Conservation (phyloP, 1,284 basidiomycete genomes). For the Boletus sp. region DNA sequence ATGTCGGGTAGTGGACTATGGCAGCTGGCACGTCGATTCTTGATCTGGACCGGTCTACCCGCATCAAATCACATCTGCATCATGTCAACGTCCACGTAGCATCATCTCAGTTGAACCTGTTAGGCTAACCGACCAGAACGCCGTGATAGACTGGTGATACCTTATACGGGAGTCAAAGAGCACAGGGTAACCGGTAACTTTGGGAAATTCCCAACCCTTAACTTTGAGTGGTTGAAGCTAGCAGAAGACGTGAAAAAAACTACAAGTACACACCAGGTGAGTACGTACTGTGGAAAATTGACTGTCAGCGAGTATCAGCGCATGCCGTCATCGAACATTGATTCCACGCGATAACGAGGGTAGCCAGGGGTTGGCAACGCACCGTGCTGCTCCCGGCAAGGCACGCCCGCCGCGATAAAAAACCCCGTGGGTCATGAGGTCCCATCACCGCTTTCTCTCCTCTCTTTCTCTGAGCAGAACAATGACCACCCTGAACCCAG, state of each 20-base stretch:
- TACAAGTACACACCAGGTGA: too few species aligned
- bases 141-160: conserved; percentile 3
- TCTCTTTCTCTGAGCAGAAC: not conserved
- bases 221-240: not conserved
- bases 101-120: not conserved
- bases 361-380: too few species aligned
- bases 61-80: not conserved
- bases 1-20: not conserved
- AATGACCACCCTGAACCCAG: conserved; percentile 20
- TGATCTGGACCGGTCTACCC: too few species aligned
- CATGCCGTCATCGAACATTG: not conserved
- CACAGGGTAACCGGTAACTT: too few species aligned
- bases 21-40: too few species aligned
- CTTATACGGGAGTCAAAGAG: too few species aligned
- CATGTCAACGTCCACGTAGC: not conserved
- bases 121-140: not conserved
- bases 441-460: not conserved
- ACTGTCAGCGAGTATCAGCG: too few species aligned
- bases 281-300: too few species aligned
- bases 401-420: conserved; percentile 3
- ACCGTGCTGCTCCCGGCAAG: not conserved
- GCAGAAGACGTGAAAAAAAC: too few species aligned
- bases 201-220: not conserved
- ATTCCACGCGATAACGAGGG: conserved; percentile 10
- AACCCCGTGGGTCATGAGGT: not conserved